Percentiles rank a stretch among this genome's conserved stretches.
These are phyloP conservation scores for Gaeumannomyces sp. DNA, from an alignment of 2,329 filamentous ascomycete species.

Conservation along the genomic window DNA sequence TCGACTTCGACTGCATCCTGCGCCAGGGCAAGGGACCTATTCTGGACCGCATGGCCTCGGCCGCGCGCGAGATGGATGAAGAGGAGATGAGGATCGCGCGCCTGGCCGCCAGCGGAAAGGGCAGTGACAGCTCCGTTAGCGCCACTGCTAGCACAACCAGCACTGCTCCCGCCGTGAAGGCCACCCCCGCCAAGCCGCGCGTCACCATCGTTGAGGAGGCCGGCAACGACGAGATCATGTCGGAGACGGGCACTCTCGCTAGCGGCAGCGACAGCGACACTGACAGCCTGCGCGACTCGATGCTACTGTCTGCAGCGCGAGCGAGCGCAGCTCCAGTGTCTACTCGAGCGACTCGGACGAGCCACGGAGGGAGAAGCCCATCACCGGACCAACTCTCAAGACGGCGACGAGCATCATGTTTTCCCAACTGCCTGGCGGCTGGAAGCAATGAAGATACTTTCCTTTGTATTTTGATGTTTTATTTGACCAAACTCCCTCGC, in stretches of 20 bases:
- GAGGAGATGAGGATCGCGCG: background rate
- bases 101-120: background rate
- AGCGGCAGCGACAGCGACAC: slow-evolving; percentile 8
- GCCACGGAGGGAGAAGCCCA: background rate
- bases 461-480: background rate
- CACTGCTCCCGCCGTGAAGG: background rate
- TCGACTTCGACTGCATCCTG: slow-evolving; percentile 31
- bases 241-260: slow-evolving; percentile 4
- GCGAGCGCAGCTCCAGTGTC: slow-evolving; percentile 3
- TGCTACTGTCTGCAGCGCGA: background rate
- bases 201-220: background rate
- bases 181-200: background rate
- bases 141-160: background rate
- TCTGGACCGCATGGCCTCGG: slow-evolving; percentile 7
- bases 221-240: slow-evolving; percentile 1
- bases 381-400: background rate
- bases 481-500: background rate
- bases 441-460: background rate
- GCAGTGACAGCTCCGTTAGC: background rate
- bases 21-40: slow-evolving; percentile 16
- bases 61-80: slow-evolving; percentile 9
- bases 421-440: background rate
- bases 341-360: slow-evolving; percentile 10
- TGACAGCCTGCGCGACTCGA: slow-evolving; percentile 6
- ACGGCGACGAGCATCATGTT: background rate